phyloP scores from a whole-genome alignment of 2,329 filamentous ascomycete genomes.

The Penicillium brevicompactum region DNA sequence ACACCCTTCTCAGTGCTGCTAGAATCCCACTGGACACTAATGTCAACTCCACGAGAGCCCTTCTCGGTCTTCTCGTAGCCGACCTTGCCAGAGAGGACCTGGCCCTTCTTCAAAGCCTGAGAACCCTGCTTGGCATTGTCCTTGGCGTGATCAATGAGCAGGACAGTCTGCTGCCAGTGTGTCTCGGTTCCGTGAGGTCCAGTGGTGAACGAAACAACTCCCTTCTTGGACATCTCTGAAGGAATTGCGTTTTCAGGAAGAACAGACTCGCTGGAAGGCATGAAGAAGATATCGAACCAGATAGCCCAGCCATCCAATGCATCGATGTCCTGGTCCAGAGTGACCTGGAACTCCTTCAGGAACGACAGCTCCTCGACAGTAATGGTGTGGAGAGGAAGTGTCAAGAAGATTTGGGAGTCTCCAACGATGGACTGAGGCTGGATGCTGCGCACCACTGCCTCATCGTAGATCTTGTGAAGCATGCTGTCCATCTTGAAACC shows the following conservation, averaged over 20 bases:
- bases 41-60: constrained; percentile 68
- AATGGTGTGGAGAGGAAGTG: constrained; percentile 75
- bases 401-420: constrained; percentile 66
- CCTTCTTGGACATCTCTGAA: constrained; percentile 64
- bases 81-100: constrained; percentile 66
- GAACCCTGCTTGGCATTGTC: constrained; percentile 39
- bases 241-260: constrained; percentile 59
- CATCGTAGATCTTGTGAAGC: constrained; percentile 78
- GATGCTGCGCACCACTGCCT: constrained; percentile 76
- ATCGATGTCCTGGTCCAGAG: constrained; percentile 63
- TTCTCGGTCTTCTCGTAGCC: constrained; percentile 70
- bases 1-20: constrained; percentile 44
- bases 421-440: constrained; percentile 56
- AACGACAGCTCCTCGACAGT: constrained; percentile 75
- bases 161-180: constrained; percentile 86
- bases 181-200: constrained; percentile 75
- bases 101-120: constrained; percentile 54
- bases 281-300: constrained; percentile 95
- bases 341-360: constrained; percentile 66
- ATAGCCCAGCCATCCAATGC: constrained; percentile 82
- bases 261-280: constrained; percentile 57
- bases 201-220: constrained; percentile 79
- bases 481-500: constrained; percentile 94
- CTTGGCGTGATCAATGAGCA: constrained; percentile 65
- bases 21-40: constrained; percentile 65